Evolutionary conservation across 352 stramenopile genomes (phyloP).

Genomic region (Globisporangium splendens): DNA sequence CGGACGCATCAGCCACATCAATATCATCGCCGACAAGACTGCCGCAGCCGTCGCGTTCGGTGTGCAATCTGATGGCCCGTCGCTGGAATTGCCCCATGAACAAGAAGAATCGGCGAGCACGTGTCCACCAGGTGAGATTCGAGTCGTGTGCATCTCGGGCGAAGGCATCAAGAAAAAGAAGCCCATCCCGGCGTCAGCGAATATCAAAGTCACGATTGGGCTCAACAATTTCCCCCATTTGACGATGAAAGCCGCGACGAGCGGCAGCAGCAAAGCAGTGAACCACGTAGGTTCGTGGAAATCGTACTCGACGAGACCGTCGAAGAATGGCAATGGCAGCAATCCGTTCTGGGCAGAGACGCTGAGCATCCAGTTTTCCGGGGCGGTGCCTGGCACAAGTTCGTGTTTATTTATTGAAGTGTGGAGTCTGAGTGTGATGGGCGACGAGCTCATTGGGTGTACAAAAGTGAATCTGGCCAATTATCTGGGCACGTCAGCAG

Average conservation of each 20-base stretch:
- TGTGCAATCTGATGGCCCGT: constrained; percentile 49
- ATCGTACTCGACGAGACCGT: constrained; percentile 56
- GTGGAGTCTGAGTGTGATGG: constrained; percentile 71
- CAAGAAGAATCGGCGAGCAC: constrained; percentile 52
- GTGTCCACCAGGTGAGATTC: constrained; percentile 76
- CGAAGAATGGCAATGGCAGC: constrained; percentile 45
- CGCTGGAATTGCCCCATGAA: constrained; percentile 58
- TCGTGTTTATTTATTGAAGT: constrained; percentile 74
- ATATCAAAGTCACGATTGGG: constrained; percentile 61
- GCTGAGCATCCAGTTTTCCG: constrained; percentile 69
- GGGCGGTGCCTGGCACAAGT: constrained; percentile 69
- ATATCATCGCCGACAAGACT: constrained; percentile 83
- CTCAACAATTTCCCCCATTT: constrained; percentile 73
- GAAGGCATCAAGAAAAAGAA: constrained; percentile 52
- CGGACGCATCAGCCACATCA: constrained; percentile 79
- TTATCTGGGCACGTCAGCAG: constrained; percentile 55
- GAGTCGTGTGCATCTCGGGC: constrained; percentile 75
- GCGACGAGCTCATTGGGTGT: constrained; percentile 74
- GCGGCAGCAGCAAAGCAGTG: constrained; percentile 33
- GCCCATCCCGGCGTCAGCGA: constrained; percentile 32
- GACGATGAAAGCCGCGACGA: constrained; percentile 33
- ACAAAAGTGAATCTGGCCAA: constrained; percentile 76
- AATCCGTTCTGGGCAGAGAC: constrained; percentile 80
- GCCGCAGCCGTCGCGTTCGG: constrained; percentile 74
- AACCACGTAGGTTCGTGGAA: constrained; percentile 53